Evolutionary conservation across 495 filamentous ascomycete species (phyloP).

Genomic region (Bacidia gigantensis): DNA sequence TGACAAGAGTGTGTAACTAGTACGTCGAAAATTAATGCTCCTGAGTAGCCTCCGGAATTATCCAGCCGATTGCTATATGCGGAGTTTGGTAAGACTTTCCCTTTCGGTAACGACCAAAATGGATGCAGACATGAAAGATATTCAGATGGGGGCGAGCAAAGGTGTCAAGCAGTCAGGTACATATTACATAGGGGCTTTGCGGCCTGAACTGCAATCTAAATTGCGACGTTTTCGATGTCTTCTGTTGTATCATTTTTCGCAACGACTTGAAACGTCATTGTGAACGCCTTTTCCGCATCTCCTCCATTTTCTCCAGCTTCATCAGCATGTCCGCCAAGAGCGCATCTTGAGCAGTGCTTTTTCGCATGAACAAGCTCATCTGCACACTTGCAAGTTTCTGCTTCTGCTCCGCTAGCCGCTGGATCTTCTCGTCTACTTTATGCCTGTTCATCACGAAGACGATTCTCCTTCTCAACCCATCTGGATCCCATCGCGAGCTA

Average conservation of each 20-base stretch:
- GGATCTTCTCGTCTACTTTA: slow-evolving; percentile 8
- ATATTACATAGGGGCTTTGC: neutral
- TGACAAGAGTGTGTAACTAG: neutral
- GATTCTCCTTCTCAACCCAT: slow-evolving; percentile 13
- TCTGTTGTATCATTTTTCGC: neutral
- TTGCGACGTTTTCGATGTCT: neutral
- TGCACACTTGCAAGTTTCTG: slow-evolving; percentile 6
- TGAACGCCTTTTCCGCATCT: neutral
- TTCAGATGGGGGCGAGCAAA: neutral
- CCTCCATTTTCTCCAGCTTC: neutral
- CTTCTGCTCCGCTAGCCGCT: slow-evolving; percentile 9
- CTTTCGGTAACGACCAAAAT: neutral
- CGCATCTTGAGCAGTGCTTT: slow-evolving; percentile 7
- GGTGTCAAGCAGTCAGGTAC: neutral
- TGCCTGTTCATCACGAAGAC: slow-evolving; percentile 12
- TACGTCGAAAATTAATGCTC: neutral
- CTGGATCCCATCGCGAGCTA: slow-evolving; percentile 9
- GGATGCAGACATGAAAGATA: neutral
- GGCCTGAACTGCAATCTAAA: neutral
- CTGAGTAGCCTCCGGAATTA: neutral
- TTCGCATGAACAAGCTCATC: slow-evolving; percentile 14
- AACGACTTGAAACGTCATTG: too few species aligned
- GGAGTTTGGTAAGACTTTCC: neutral
- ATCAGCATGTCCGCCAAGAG: neutral
- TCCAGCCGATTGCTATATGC: neutral